Evolutionary conservation across 441 rosid genomes (phyloP).

Genomic region (Raphanus hybrid): DNA sequence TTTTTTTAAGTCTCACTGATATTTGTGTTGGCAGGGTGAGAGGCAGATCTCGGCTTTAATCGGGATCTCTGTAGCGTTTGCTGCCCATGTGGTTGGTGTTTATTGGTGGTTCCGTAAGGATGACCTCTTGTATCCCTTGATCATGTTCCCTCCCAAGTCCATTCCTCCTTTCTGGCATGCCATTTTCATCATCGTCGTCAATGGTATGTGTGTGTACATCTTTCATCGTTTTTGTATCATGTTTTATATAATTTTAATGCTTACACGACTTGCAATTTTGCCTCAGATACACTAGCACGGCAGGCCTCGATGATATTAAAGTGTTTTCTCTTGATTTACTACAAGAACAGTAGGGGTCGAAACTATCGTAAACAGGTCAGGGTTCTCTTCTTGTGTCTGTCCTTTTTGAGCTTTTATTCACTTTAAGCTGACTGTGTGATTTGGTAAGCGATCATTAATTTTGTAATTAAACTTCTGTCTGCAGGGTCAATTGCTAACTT

Average conservation of each 20-base stretch:
- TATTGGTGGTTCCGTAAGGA: conserved; percentile 67
- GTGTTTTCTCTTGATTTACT: conserved; percentile 61
- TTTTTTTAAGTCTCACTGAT: conserved; percentile 30
- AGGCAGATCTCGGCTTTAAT: conserved; percentile 55
- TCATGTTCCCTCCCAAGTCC: conserved; percentile 68
- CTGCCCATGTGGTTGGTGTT: conserved; percentile 55
- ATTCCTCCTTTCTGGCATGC: conserved; percentile 79
- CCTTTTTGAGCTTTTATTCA: conserved; percentile 6
- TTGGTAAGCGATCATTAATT: conserved; percentile 20
- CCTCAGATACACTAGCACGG: conserved; percentile 64
- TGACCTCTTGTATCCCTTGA: conserved; percentile 57
- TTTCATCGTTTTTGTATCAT: not conserved
- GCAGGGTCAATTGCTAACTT: conserved; percentile 69
- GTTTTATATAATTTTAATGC: conserved; percentile 30
- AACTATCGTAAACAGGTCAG: conserved; percentile 66
- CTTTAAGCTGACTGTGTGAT: conserved; percentile 6
- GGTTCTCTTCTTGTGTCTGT: not conserved
- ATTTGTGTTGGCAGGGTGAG: conserved; percentile 55
- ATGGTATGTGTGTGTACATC: conserved; percentile 54
- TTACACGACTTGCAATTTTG: conserved; percentile 4
- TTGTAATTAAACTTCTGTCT: conserved; percentile 7
- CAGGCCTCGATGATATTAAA: conserved; percentile 65
- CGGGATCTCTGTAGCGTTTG: conserved; percentile 48
- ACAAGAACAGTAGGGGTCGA: conserved; percentile 63
- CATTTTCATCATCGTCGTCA: conserved; percentile 60